Base-by-base conservation (phyloP, 1,284 basidiomycete species). In the Ganoderma resinaceum region DNA sequence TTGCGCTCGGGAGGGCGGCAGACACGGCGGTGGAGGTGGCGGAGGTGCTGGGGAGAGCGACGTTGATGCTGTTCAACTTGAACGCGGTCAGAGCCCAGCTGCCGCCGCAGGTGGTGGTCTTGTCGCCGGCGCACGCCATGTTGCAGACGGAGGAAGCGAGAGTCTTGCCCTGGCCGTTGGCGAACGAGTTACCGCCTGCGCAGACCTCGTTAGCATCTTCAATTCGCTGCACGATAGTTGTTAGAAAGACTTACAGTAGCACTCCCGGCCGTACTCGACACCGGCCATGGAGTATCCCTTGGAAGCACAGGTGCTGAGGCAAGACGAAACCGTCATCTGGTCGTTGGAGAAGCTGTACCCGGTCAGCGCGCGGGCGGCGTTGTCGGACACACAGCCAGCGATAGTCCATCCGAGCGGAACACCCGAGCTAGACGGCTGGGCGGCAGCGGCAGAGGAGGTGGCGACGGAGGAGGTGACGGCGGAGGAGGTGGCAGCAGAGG, bases 261-360 rank as follows among this genome's bases (percentile, higher is more conserved):
- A 77, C 68, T 77, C 75, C 29, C 71, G 66, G n/a, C 75, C 75
- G 57, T 71, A 77, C 66, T 77, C 76, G 11, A 76, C 46, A 58
- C 76, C 76, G 8, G 72, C 76, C 33, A 75, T 69, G 46, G 67
- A 59, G 72, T 72, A 77, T 40, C 73, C 72, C 63, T 75, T 70
- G 58, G 68, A 60, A 9, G 70, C 71, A 61, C 76, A 76, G 12
- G 70, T 70, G 55, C 69, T 62, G 31, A 70, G 42, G 49, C 74
- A 74, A 16, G 61, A 42, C 14, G 46, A 60, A 29, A 67, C 60
- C 49, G 72, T 75, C 66, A 74, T 70, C 55, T 46, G 23, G 61
- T 73, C 64, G 61, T 62, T 68, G 37, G 69, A 64, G 66, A 72
- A 66, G 61, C 68, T 66, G 68, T 64, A 72, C 7, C 69, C 73